Conservation (phyloP, 2,329 filamentous ascomycete species). For the Escovopsis sp. region DNA sequence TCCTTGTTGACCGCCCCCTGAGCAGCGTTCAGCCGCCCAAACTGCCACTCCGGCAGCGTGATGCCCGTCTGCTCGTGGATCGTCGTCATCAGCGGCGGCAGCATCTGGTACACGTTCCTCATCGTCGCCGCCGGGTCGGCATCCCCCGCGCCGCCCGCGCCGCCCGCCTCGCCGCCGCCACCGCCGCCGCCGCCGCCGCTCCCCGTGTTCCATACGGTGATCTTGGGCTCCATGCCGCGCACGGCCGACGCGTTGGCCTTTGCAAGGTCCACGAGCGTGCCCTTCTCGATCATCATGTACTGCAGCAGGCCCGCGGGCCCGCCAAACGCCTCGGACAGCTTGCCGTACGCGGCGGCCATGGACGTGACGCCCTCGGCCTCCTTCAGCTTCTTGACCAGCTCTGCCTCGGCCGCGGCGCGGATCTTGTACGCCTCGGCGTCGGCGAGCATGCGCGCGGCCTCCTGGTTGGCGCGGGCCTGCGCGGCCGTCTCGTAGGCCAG, state of each 20-base stretch:
- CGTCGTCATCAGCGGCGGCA: slow-evolving; percentile 69
- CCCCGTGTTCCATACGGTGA: slow-evolving; percentile 80
- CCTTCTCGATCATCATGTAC: slow-evolving; percentile 78
- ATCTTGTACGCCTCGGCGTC: slow-evolving; percentile 31
- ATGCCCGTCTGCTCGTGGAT: slow-evolving; percentile 86
- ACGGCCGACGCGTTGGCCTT: slow-evolving; percentile 65
- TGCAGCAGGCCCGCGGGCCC: slow-evolving; percentile 66
- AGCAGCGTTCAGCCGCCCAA: slow-evolving; percentile 30
- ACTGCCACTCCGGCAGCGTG: slow-evolving; percentile 62
- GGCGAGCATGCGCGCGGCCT: slow-evolving; percentile 36
- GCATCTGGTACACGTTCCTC: slow-evolving; percentile 69
- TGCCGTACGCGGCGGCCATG: slow-evolving; percentile 68
- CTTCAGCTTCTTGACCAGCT: slow-evolving; percentile 45
- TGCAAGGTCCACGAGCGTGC: slow-evolving; percentile 63
- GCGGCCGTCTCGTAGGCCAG: slow-evolving; percentile 50
- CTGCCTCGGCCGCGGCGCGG: slow-evolving; percentile 41
- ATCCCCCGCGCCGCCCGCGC: no score
- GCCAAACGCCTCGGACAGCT: slow-evolving; percentile 58
- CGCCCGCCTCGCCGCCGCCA: no score
- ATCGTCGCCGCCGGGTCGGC: slow-evolving; percentile 43
- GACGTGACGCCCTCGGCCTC: slow-evolving; percentile 65
- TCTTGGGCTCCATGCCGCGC: slow-evolving; percentile 70
- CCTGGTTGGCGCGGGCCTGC: slow-evolving; percentile 41
- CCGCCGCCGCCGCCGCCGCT: slow-evolving; percentile 21
- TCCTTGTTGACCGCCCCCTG: slow-evolving; percentile 17